phyloP scores from a whole-genome alignment of 768 basidiomycete genomes.

The Suillus fuscotomentosus region DNA sequence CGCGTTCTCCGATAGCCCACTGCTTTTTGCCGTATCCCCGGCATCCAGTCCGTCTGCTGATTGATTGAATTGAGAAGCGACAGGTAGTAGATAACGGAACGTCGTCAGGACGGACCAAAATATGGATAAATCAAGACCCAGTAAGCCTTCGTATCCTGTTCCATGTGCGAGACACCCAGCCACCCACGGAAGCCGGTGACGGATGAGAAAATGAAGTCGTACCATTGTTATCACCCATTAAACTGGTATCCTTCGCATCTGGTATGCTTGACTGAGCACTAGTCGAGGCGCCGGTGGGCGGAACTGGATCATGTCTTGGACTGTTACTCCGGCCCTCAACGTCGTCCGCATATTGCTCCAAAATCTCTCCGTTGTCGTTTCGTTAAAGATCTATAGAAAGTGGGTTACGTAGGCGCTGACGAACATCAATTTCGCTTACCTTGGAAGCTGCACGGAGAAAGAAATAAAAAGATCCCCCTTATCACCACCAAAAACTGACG shows the following conservation, averaged over 20 bases:
- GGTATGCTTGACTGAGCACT: conserved; percentile 17
- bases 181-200: conserved; percentile 51
- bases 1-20: conserved; percentile 38
- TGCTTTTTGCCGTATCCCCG: conserved; percentile 25
- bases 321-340: conserved; percentile 64
- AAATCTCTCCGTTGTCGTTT: conserved; percentile 81
- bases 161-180: conserved; percentile 72
- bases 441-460: conserved; percentile 85
- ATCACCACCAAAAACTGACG: conserved; percentile 53
- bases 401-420: conserved; percentile 8
- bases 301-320: conserved; percentile 17
- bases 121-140: conserved; percentile 64
- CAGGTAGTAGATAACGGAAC: conserved; percentile 20
- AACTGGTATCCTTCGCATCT: conserved; percentile 20
- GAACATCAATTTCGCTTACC: conserved; percentile 50
- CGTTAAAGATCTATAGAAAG: conserved; percentile 64
- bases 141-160: conserved; percentile 66
- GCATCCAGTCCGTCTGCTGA: conserved; percentile 20
- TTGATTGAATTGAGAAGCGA: conserved; percentile 33
- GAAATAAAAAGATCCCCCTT: conserved; percentile 87
- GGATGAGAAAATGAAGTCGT: conserved; percentile 65
- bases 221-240: conserved; percentile 59
- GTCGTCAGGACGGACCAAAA: conserved; percentile 42
- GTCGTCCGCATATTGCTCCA: conserved; percentile 91
- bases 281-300: conserved; percentile 18